Percentiles rank a stretch among this genome's conserved stretches.
Evolutionary conservation across 2,329 filamentous ascomycete species (phyloP).

Genomic region (Penicillium glabrum): DNA sequence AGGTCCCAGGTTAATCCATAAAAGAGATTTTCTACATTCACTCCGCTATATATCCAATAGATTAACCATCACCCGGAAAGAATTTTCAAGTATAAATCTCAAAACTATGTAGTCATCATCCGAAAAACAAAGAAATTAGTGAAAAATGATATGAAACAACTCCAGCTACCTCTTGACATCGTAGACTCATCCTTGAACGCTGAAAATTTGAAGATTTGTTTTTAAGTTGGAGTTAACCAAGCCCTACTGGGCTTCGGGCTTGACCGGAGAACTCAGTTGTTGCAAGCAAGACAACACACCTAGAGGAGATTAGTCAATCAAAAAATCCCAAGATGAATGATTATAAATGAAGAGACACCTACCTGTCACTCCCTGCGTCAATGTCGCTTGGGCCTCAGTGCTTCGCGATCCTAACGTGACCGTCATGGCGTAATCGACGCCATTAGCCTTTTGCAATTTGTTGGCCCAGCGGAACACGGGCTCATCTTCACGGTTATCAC

Average conservation of each 20-base stretch:
- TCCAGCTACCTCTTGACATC: neutral
- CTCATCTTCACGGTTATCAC: constrained; percentile 90
- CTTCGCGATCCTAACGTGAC: constrained; percentile 85
- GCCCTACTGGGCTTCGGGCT: neutral
- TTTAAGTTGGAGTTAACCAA: neutral
- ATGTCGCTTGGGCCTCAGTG: constrained; percentile 79
- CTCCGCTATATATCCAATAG: too few species aligned
- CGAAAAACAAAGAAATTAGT: neutral
- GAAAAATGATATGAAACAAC: neutral
- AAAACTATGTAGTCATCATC: neutral
- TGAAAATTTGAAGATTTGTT: too few species aligned
- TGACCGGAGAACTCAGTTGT: constrained; percentile 42
- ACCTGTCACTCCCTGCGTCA: constrained; percentile 92
- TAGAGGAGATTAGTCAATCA: constrained; percentile 25
- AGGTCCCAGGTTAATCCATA: too few species aligned
- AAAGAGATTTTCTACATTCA: too few species aligned
- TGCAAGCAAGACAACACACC: constrained; percentile 56
- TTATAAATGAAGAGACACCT: constrained; percentile 38
- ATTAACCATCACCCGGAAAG: neutral
- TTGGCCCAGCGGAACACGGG: constrained; percentile 95
- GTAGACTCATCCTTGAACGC: constrained; percentile 4
- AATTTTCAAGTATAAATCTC: too few species aligned
- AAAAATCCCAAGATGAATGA: neutral
- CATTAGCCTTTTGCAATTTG: constrained; percentile 59
- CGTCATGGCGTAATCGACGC: constrained; percentile 71